Base-by-base conservation (phyloP, 2,329 filamentous ascomycete species). In the Botrytis byssoidea region DNA sequence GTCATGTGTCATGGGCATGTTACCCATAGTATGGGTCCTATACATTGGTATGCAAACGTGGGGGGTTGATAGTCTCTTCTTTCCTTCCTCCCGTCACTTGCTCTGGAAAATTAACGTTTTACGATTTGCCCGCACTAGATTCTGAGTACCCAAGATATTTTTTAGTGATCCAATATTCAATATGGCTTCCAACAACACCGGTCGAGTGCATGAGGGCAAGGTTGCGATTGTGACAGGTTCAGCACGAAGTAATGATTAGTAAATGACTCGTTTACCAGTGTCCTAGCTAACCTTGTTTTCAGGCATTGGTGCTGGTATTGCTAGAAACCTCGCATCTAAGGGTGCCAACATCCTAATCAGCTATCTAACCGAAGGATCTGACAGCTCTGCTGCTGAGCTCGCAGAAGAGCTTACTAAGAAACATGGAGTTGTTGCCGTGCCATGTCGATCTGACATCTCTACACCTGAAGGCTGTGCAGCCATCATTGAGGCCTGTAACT, bases 221-320 rank as follows among this genome's bases (percentile, higher is more conserved):
- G 85, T 94, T 71, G 92, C 88, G 73, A 90, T 95, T 77, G 86
- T 95, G 70, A 95, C 93, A 1, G 93, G 93, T 70, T 91, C 89
- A 73, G 93, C 92, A 73, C 85, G 93, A 84, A 92, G 92, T 93
- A 85, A 61, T 35, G 40, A 70, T 61, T 37, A 29, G 46, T 61
- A 37, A 46, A 70, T 16, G 42, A 57, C 60, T n/a, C 48, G 40
- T 42, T 51, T 48, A 57, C 18, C 63, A 35, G 18, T 46, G 48
- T 72, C n/a, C 42, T 42, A 37, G 18, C 59, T 63, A 20, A 57
- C 25, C 32, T 74, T 72, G 70, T 73, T 60, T 68, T n/a, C 77
- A 93, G 92, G 93, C 76, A 95, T 95, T 79, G 93, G 93, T 65
- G 82, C 82, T 70, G 84, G 84, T 55, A 85, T 86, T 72, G 90